Conservation (phyloP, 164 flowering plant genomes). For the Brasenia schreberi region DNA sequence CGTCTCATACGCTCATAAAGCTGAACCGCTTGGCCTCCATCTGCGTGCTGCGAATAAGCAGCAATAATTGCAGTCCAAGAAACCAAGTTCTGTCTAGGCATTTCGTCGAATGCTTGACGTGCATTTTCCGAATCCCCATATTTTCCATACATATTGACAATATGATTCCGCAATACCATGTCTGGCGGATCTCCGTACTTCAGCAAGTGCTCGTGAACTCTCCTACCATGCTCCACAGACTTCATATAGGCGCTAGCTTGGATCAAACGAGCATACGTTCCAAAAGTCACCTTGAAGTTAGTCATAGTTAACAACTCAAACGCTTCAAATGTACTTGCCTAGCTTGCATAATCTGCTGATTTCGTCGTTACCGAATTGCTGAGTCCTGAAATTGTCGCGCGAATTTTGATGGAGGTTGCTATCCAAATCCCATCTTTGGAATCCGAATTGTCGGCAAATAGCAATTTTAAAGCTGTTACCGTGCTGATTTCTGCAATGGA, state of each 20-base stretch:
- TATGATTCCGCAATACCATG: slow-evolving; percentile 37
- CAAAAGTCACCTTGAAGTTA: slow-evolving; percentile 13
- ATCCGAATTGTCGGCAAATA: slow-evolving; percentile 6
- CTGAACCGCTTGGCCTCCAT: slow-evolving; percentile 27
- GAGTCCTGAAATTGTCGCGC: slow-evolving; percentile 14
- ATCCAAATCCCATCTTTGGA: slow-evolving; percentile 9
- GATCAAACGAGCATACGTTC: slow-evolving; percentile 35
- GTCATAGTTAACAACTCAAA: slow-evolving; percentile 27
- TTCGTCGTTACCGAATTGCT: slow-evolving; percentile 34
- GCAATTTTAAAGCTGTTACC: neutral
- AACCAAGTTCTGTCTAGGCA: slow-evolving; percentile 41
- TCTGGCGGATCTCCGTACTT: slow-evolving; percentile 24
- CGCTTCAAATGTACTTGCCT: slow-evolving; percentile 28
- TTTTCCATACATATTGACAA: slow-evolving; percentile 63
- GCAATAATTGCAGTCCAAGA: slow-evolving; percentile 67
- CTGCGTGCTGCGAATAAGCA: slow-evolving; percentile 41
- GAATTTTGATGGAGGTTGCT: neutral
- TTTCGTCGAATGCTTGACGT: slow-evolving; percentile 34
- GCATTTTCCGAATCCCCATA: slow-evolving; percentile 49
- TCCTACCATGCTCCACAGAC: slow-evolving; percentile 29
- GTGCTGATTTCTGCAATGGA: neutral
- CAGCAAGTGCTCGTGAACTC: slow-evolving; percentile 32
- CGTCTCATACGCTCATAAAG: slow-evolving; percentile 33
- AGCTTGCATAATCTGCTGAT: slow-evolving; percentile 42
- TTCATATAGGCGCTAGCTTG: slow-evolving; percentile 39